phyloP scores from a whole-genome alignment of 768 basidiomycete species.

The Suillus hirtellus region DNA sequence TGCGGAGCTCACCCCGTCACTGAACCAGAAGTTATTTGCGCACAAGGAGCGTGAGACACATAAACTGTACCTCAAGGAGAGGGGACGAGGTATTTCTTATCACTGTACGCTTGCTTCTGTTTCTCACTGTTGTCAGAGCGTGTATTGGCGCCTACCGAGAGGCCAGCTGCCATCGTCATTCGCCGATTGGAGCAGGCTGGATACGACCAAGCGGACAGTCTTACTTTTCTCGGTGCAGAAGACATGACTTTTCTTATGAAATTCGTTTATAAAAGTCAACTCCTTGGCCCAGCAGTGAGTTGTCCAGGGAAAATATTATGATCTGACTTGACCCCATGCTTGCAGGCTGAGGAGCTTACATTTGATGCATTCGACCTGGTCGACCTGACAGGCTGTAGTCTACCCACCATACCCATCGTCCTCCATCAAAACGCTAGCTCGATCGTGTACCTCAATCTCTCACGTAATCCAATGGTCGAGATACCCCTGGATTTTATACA shows the following conservation, averaged over 20 bases:
- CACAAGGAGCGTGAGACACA: slow-evolving; percentile 58
- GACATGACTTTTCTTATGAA: slow-evolving; percentile 84
- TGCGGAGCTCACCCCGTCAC: slow-evolving; percentile 56
- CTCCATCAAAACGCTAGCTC: slow-evolving; percentile 82
- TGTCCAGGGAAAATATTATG: not conserved
- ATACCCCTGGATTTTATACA: slow-evolving; percentile 97
- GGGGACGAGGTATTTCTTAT: slow-evolving; percentile 63
- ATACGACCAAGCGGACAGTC: slow-evolving; percentile 77
- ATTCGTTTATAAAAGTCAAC: slow-evolving; percentile 84
- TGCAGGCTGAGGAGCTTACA: slow-evolving; percentile 70
- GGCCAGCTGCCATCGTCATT: slow-evolving; percentile 82
- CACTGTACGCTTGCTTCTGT: slow-evolving; percentile 1
- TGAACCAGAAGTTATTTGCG: slow-evolving; percentile 58
- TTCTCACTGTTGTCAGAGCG: slow-evolving; percentile 57
- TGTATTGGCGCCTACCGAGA: slow-evolving; percentile 75
- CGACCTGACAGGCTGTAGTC: slow-evolving; percentile 76
- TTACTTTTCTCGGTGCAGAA: slow-evolving; percentile 74
- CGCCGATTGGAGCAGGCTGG: slow-evolving; percentile 87
- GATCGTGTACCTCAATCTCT: slow-evolving; percentile 84
- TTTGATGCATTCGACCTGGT: slow-evolving; percentile 75
- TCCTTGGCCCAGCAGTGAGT: slow-evolving; percentile 63
- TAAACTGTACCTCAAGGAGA: slow-evolving; percentile 72
- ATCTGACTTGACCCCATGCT: slow-evolving; percentile 9
- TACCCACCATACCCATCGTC: slow-evolving; percentile 86
- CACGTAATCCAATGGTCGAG: slow-evolving; percentile 93